phyloP scores from a whole-genome alignment of 352 stramenopile genomes.

The Phytophthora kernoviae region DNA sequence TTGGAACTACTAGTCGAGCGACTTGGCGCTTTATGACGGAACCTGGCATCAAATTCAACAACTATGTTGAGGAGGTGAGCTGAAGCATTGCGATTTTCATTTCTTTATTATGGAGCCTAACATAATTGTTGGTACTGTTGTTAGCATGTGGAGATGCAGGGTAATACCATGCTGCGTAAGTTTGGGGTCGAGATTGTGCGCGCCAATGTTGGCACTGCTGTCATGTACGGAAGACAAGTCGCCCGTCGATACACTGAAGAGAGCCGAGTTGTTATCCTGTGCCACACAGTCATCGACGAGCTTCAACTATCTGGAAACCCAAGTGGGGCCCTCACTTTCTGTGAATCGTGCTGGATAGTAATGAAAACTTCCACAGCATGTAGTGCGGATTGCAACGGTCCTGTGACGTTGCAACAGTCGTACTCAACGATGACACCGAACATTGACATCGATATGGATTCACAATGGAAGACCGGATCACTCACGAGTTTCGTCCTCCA shows the following conservation, averaged over 20 bases:
- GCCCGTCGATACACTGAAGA: constrained; percentile 22
- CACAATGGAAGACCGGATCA: constrained; percentile 30
- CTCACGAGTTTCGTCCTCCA: constrained; percentile 49
- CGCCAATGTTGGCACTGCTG: constrained; percentile 9
- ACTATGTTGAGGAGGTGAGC: constrained; percentile 28
- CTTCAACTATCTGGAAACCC: constrained; percentile 24
- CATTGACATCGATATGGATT: constrained; percentile 24
- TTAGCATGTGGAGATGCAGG: constrained; percentile 29
- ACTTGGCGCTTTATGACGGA: constrained; percentile 31
- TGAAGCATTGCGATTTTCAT: background rate
- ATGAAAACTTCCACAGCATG: constrained; percentile 7
- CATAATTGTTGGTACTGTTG: constrained; percentile 4
- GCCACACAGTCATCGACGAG: constrained; percentile 33
- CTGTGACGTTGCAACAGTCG: constrained; percentile 20
- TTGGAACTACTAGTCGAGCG: constrained; percentile 18
- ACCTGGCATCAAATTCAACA: constrained; percentile 28
- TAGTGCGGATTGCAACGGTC: constrained; percentile 1
- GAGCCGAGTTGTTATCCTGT: constrained; percentile 29
- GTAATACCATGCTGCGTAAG: constrained; percentile 29
- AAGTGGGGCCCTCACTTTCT: constrained; percentile 30
- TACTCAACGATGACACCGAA: constrained; percentile 26
- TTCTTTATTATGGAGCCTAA: background rate
- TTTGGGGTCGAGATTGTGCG: constrained; percentile 30
- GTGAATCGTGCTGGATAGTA: constrained; percentile 37
- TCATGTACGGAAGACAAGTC: constrained; percentile 25